Evolutionary conservation across 225 moss, liverwort and hornwort genomes (phyloP), one percentile per base, ranked within the genome.

Genomic region (Pseudoscleropodium purum): DNA sequence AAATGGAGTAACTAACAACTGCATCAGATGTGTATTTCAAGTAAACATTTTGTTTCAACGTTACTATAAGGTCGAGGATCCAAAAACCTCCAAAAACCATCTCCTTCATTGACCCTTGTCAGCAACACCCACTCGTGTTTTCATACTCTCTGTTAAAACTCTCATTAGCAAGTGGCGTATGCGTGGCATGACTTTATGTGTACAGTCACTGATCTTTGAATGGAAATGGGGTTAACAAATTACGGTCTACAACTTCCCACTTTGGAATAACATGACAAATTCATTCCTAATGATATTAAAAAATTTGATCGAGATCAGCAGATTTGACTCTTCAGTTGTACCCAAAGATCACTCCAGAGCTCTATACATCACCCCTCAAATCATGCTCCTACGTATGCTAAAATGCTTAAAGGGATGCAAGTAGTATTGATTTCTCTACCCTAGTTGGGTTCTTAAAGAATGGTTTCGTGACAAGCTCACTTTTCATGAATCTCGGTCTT

Each of bases 401-500:
- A n/a, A 79, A 59, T 59, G 79, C 11, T n/a, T 27, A 3, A 37
- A 57, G n/a, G 26, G 79, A 67, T 83, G 83, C 83, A 51, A 66
- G 26, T 5, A 45, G 15, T 15, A 47, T 47, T 19, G 56, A 56
- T 19, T 56, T 47, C 47, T 82, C 82, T 63, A 47, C 10, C 25
- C 16, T 34, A 15, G 25, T 67, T 51, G 66, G 66, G 36, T 36
- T 80, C 15, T 24, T 9, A 18, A 12, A 27, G 60, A 61, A 25
- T 29, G 66, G 43, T 30, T 66, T 76, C 19, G 60, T 33, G 37
- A 75, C 75, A 81, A 72, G 77, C 89, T 86, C 79, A 91, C 93
- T 88, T 91, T 75, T 93, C 91, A 86, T 86, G 86, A 75, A 93
- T 31, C 88, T 93, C 91, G 43, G 93, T 91, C 90, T 93, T 93